Evolutionary conservation across 139 green algal species (phyloP).

Genomic region (Trebouxia sp.): DNA sequence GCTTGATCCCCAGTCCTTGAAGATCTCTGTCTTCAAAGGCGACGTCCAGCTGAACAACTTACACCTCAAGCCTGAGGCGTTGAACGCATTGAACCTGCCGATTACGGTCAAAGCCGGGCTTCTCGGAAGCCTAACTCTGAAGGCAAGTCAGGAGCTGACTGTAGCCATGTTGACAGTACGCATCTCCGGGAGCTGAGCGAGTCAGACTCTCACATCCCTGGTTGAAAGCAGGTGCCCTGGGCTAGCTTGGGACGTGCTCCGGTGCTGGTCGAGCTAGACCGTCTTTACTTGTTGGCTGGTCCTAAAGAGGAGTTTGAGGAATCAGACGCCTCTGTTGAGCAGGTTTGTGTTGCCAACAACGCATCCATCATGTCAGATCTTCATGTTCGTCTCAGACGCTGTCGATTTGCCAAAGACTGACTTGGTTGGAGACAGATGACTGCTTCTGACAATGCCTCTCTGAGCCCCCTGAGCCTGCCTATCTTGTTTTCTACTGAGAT

Average conservation of each 20-base stretch:
- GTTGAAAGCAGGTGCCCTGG: constrained; percentile 87
- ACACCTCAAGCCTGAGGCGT: constrained; percentile 85
- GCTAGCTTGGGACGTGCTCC: constrained; percentile 80
- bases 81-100: constrained; percentile 86
- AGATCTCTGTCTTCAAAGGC: constrained; percentile 83
- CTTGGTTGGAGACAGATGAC: not conserved
- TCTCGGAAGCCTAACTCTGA: constrained; percentile 87
- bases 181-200: not conserved
- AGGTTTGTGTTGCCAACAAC: not conserved
- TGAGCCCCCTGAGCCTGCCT: not conserved
- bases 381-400: not conserved
- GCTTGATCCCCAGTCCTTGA: constrained; percentile 76
- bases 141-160: constrained; percentile 50
- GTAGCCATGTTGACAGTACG: not conserved
- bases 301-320: constrained; percentile 52
- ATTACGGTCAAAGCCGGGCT: constrained; percentile 89
- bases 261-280: constrained; percentile 91
- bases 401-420: not conserved
- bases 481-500: not conserved
- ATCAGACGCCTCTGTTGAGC: not conserved
- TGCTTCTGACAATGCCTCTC: not conserved
- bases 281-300: constrained; percentile 87
- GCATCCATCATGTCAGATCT: not conserved
- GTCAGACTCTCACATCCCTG: not conserved
- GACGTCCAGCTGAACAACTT: constrained; percentile 94